Base-by-base conservation (phyloP, 2,329 filamentous ascomycete genomes). In the Cercospora citrullina region DNA sequence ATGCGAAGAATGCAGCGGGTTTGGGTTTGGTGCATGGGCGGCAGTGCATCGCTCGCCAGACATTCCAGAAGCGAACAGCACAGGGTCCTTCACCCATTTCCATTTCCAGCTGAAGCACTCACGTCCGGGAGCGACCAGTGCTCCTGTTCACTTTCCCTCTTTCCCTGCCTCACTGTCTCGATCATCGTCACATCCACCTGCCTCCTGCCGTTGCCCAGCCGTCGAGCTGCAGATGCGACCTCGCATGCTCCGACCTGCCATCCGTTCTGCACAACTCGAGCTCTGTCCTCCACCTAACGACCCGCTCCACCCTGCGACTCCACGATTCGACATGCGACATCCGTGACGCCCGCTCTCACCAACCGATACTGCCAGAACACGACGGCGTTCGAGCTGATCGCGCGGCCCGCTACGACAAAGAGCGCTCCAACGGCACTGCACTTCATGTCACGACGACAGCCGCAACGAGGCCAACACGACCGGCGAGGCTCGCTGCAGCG, bases 371-470 rank as follows among this genome's bases (percentile, higher is more conserved):
- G 36, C 16, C 16, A n/a, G 36, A 42, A 6, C 6, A 42, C 36
- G 36, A n/a, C 16, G 36, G 36, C 26, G 5, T 14, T 8, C 9
- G 28, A 12, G 53, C 53, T 33, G 26, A 31, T 12, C 28, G 16
- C 30, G 26, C 48, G 3, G 5, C 21, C 48, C 53, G 53, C 53
- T 31, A 9, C 53, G 26, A 58, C 53, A 7, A 21, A 9, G 6
- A 53, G 9, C 2, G 10, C 59, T 36, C 23, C 30, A 14, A 12
- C 14, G 48, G 28, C n/a, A 63, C 45, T 30, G 62, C 61, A 63
- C 62, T 64, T 23, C 62, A 64, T 64, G 62, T 51, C 62, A 57
- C 48, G 33, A 57, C 30, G 62, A 39, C 62, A 51, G n/a, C 62
- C 26, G 28, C 53, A 30, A 33, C 26, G 30, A 33, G 31, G 21